Base-by-base conservation (phyloP, 306 rosid species). In the Cucurbita maxima region DNA sequence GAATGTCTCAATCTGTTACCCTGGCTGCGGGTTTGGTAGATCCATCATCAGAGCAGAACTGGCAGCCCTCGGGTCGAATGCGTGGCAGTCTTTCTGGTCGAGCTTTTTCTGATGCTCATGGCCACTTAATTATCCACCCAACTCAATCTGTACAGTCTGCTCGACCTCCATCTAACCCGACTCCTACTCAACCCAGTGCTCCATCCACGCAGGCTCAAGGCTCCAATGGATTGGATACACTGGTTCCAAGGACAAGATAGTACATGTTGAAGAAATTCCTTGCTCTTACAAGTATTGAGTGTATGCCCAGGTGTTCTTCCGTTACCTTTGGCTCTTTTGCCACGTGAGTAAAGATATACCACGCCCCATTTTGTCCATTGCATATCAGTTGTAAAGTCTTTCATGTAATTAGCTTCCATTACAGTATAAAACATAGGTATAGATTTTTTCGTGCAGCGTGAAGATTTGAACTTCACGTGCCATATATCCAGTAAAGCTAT, bases 11-110 rank as follows among this genome's bases (percentile, higher is more conserved):
- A 58, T 44, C 96, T 55, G 82, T 82, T 71, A 60, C 86, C 52
- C 71, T 84, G 75, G 41, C 87, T 13, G 82, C 82, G 25, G 82
- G 76, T 62, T 54, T 47, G 48, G 66, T 59, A 51, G 83, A 82
- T 44, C 20, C 41, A 14, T 79, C 71, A 58, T 52, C 86, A 10
- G 96, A 86, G 38, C 88, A 83, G 73, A 79, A 82, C 48, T 84
- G 92, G 92, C 86, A 71, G 56, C 92, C 97, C 43, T 16, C 84
- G 5, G 81, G 84, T 25, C 83, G 91, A 79, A 91, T 95, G 99
- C 96, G 97, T 20, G 97, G 99, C 66, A 89, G 96, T 80, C 86
- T 95, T 11, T 8, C 84, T 4, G 89, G 89, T 66, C 86, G 52
- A 76, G 81, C 52, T n/a, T 80, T 45, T 51, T 47, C 81, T 58